Conservation (phyloP, 345 rosid genomes). For the Rubroshorea leprosula region DNA sequence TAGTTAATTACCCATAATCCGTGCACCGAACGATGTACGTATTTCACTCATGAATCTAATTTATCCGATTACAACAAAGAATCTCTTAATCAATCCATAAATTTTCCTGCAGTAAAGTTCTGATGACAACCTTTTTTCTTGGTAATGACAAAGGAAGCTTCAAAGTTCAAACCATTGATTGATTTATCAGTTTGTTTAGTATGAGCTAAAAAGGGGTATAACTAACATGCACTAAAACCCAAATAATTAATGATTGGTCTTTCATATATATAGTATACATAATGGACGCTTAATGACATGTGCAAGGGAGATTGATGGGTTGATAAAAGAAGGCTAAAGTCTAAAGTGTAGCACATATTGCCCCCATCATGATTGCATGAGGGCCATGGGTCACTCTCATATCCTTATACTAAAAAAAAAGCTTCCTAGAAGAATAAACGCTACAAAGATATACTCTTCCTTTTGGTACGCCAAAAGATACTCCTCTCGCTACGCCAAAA, state of each 20-base stretch:
- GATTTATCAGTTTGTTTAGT: background rate
- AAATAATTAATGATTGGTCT: background rate
- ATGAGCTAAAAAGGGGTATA: background rate
- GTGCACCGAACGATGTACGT: background rate
- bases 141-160: conserved; percentile 20
- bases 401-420: conserved; percentile 10
- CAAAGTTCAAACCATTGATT: conserved; percentile 11
- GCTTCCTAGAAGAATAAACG: conserved; percentile 18
- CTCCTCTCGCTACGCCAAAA: conserved; percentile 13
- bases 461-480: conserved; percentile 24
- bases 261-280: too few species aligned
- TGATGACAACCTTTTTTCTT: conserved; percentile 23
- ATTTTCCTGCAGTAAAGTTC: background rate
- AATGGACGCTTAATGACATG: background rate
- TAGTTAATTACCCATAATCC: background rate
- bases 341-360: background rate
- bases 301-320: background rate
- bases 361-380: conserved; percentile 21
- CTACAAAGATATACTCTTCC: conserved; percentile 18
- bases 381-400: conserved; percentile 4
- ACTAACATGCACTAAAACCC: background rate
- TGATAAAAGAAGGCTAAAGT: background rate
- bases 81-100: background rate
- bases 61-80: background rate
- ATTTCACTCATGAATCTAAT: background rate